A percentile compares a stretch with the other conserved stretches of the same genome.
These are phyloP conservation scores for Lippia alba DNA, from an alignment of 305 asterid genomes.

Conservation along the genomic window DNA sequence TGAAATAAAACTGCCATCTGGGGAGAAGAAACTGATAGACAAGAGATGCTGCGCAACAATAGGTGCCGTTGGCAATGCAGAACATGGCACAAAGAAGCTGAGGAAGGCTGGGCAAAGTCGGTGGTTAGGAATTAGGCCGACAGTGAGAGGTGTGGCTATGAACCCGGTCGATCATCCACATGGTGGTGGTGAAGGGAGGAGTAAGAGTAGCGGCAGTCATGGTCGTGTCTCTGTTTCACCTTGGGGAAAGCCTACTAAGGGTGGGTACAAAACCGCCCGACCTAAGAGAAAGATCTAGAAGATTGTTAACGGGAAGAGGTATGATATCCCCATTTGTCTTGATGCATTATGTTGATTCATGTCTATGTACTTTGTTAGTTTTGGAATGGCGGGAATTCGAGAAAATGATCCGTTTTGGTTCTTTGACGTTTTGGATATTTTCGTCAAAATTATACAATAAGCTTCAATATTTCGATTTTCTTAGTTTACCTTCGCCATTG, in stretches of 20 bases:
- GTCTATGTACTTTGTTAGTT: too few relatives aligned
- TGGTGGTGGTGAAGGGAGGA: conserved; percentile 98
- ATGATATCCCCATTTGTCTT: too few relatives aligned
- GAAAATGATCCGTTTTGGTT: too few relatives aligned
- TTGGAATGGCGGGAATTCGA: too few relatives aligned
- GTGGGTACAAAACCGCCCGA: conserved; percentile 84
- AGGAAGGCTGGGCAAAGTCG: conserved; percentile 87
- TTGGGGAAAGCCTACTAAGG: conserved; percentile 95
- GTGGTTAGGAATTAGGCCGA: conserved; percentile 85
- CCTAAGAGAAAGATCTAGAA: conserved; percentile 65
- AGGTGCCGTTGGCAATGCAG: conserved; percentile 70
- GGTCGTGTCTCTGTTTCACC: conserved; percentile 80
- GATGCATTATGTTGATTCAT: too few relatives aligned
- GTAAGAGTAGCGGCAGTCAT: conserved; percentile 88
- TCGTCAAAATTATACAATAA: too few relatives aligned
- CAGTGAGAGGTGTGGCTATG: conserved; percentile 95
- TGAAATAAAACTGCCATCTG: conserved; percentile 77
- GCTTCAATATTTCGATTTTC: conserved; percentile 42
- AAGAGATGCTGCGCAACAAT: conserved; percentile 75
- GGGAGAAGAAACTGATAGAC: conserved; percentile 73
- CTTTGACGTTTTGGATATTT: too few relatives aligned
- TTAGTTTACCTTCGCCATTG: conserved; percentile 85
- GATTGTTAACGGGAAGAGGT: too few relatives aligned
- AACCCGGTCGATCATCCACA: conserved; percentile 93
- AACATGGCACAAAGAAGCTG: conserved; percentile 69